Conservation (phyloP, 2,329 filamentous ascomycete species). For the Ilyonectria sp. region DNA sequence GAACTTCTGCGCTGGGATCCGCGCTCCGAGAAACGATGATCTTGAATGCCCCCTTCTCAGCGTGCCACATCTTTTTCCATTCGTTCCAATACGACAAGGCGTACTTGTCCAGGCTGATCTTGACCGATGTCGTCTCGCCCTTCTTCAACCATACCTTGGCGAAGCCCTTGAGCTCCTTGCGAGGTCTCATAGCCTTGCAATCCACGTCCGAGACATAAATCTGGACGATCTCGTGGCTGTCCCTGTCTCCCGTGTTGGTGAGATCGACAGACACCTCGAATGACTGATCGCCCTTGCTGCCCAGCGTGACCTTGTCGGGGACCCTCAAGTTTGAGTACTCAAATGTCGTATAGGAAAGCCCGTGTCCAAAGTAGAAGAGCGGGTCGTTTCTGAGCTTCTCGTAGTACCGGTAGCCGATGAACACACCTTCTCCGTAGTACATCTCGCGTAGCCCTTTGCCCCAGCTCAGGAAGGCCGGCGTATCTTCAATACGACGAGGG, state of each 20-base stretch:
- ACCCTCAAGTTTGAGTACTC: slow-evolving; percentile 58
- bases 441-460: slow-evolving; percentile 74
- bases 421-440: slow-evolving; percentile 78
- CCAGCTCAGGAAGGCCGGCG: slow-evolving; percentile 79
- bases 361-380: slow-evolving; percentile 78
- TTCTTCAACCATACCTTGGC: slow-evolving; percentile 17
- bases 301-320: neutral
- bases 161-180: slow-evolving; percentile 31
- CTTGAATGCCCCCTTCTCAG: slow-evolving; percentile 8
- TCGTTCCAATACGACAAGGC: slow-evolving; percentile 23
- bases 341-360: slow-evolving; percentile 58
- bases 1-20: neutral
- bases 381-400: slow-evolving; percentile 70
- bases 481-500: slow-evolving; percentile 72
- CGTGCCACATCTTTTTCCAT: slow-evolving; percentile 15
- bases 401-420: slow-evolving; percentile 80
- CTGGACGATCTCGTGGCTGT: slow-evolving; percentile 21
- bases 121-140: neutral
- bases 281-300: too few species aligned
- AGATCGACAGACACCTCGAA: neutral
- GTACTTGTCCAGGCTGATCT: slow-evolving; percentile 14
- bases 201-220: slow-evolving; percentile 25
- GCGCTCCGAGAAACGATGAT: slow-evolving; percentile 1
- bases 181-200: slow-evolving; percentile 9
- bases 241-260: too few species aligned